Evolutionary conservation across 176 grass and related monocot species (phyloP).

Genomic region (Musa schizocarpa): DNA sequence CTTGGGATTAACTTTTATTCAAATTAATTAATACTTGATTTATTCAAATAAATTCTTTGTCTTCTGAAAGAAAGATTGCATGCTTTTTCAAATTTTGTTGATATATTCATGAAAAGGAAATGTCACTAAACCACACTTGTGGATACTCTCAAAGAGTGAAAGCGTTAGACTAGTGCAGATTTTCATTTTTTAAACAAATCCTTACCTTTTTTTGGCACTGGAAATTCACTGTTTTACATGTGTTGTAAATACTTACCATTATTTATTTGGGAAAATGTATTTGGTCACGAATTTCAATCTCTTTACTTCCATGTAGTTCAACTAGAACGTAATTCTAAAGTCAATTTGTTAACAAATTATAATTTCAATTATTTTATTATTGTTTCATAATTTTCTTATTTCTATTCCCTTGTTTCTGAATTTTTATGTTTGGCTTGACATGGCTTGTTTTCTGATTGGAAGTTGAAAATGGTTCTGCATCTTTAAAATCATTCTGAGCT

Average conservation of each 20-base stretch:
- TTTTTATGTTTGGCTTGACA: neutral
- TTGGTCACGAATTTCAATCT: neutral
- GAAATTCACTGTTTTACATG: neutral
- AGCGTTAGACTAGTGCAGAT: neutral
- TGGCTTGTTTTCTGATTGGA: too few relatives aligned
- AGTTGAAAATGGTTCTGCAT: neutral
- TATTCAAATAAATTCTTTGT: neutral
- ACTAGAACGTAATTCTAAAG: neutral
- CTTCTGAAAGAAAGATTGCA: neutral
- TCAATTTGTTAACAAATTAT: neutral
- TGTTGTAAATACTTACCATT: neutral
- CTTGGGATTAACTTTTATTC: neutral
- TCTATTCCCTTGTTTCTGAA: neutral
- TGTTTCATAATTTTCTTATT: constrained; percentile 5
- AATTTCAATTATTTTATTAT: neutral
- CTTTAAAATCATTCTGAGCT: neutral
- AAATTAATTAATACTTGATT: too few relatives aligned
- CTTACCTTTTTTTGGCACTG: neutral
- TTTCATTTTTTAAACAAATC: neutral
- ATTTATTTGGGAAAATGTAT: neutral
- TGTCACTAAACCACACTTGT: too few relatives aligned
- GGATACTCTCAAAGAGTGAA: neutral
- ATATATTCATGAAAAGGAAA: neutral
- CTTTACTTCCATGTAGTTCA: neutral
- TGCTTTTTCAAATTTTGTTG: neutral